A percentile compares a stretch with the other conserved stretches of the same genome.
Conservation (phyloP, 2,329 filamentous ascomycete species). For the Penicillium sp. region DNA sequence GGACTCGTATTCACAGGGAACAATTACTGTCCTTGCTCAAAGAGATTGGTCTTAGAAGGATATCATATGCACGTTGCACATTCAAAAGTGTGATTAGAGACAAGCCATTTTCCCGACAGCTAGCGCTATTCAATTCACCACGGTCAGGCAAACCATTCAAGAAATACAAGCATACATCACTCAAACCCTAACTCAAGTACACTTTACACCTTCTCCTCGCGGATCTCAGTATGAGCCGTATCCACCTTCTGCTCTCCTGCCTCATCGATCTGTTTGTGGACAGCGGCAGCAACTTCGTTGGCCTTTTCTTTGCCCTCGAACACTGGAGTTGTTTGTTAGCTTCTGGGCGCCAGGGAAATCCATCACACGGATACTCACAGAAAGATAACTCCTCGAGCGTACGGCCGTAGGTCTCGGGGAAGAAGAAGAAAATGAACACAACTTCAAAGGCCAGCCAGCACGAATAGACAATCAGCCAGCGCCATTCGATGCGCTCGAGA, state of each 20-base stretch:
- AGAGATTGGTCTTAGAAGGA: background rate
- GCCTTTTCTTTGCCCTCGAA: constrained; percentile 45
- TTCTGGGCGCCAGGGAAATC: background rate
- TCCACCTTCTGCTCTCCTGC: constrained; percentile 7
- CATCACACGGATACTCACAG: constrained; percentile 35
- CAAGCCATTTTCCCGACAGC: background rate
- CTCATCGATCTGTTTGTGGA: constrained; percentile 41
- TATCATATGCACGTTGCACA: background rate
- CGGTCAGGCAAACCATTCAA: background rate
- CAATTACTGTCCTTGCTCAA: background rate
- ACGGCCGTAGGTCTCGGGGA: constrained; percentile 49
- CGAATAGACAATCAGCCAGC: constrained; percentile 51
- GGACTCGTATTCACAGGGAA: background rate
- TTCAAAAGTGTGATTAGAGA: background rate
- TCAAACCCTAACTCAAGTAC: background rate
- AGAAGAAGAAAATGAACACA: constrained; percentile 51
- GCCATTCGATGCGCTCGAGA: constrained; percentile 50
- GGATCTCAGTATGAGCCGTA: constrained; percentile 9
- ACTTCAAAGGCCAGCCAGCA: constrained; percentile 50
- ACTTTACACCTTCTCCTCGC: constrained; percentile 12
- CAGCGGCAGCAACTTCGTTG: constrained; percentile 42
- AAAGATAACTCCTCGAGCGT: constrained; percentile 55
- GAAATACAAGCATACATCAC: background rate
- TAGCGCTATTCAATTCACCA: background rate
- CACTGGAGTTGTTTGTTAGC: constrained; percentile 32